A percentile compares a stretch with the other conserved stretches of the same genome.
Conservation (phyloP, 768 basidiomycete species). For the Termitomyces sp. region DNA sequence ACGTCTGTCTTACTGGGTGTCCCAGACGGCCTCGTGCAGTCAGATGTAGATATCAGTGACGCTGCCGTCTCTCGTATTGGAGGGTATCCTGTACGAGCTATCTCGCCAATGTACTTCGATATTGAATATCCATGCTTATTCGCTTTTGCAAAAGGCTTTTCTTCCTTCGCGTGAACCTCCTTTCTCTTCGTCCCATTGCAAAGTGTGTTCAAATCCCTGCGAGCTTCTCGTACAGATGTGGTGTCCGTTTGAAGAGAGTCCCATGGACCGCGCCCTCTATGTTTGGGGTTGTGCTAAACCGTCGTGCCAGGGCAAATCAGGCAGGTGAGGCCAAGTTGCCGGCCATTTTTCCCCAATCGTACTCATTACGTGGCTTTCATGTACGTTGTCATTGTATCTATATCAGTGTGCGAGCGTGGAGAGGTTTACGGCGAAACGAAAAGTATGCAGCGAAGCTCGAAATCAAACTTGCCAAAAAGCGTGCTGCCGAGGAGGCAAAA, state of each 20-base stretch:
- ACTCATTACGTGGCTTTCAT: conserved; percentile 14
- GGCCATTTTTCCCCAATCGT: conserved; percentile 8
- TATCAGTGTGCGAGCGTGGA: conserved; percentile 76
- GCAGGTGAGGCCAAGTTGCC: conserved; percentile 54
- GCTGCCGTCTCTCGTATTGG: conserved; percentile 88
- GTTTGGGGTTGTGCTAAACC: conserved; percentile 78
- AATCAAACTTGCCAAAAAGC: conserved; percentile 43
- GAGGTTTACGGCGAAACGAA: conserved; percentile 69
- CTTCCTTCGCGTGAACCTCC: conserved; percentile 62
- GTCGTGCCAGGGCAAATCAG: conserved; percentile 70
- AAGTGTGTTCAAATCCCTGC: conserved; percentile 69
- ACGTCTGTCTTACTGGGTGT: conserved; percentile 77
- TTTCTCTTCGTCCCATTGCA: conserved; percentile 65
- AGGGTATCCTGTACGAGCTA: conserved; percentile 79
- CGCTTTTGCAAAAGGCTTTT: conserved; percentile 58
- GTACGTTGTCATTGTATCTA: background rate
- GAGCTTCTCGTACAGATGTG: conserved; percentile 84
- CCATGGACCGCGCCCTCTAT: conserved; percentile 82
- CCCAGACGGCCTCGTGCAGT: conserved; percentile 69
- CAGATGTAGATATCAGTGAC: conserved; percentile 59
- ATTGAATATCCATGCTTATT: conserved; percentile 46
- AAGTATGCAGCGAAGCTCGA: conserved; percentile 74
- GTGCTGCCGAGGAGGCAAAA: conserved; percentile 36
- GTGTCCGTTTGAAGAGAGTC: conserved; percentile 85
- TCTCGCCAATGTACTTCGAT: conserved; percentile 46